Evolutionary conservation across 2,329 filamentous ascomycete species (phyloP).

Genomic region (Talaromyces sp.): DNA sequence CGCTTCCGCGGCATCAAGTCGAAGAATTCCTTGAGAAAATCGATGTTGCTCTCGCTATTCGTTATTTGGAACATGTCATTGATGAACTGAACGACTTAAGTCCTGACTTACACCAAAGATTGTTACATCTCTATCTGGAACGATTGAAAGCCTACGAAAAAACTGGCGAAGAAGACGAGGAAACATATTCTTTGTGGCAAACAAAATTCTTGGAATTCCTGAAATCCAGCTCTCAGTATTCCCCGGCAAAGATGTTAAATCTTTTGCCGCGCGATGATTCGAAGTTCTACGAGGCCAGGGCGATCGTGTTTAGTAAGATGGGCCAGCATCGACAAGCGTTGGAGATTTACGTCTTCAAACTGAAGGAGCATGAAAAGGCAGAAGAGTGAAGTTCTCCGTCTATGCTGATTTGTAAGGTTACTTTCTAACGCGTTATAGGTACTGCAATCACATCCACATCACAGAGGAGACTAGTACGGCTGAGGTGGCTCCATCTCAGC

Average conservation of each 20-base stretch:
- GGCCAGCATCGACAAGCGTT: conserved; percentile 90
- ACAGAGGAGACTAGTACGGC: conserved; percentile 48
- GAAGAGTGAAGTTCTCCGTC: conserved; percentile 67
- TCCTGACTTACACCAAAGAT: conserved; percentile 79
- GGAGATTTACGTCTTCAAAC: conserved; percentile 96
- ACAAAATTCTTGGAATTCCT: conserved; percentile 71
- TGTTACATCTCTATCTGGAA: conserved; percentile 70
- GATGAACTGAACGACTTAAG: conserved; percentile 79
- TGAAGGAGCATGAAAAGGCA: conserved; percentile 80
- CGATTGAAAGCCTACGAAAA: conserved; percentile 44
- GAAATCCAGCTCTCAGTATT: conserved; percentile 73
- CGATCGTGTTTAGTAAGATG: conserved; percentile 91
- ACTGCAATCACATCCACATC: conserved; percentile 84
- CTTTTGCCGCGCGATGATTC: conserved; percentile 78
- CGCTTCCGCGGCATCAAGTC: conserved; percentile 72
- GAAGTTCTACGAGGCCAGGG: conserved; percentile 82
- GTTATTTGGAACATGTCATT: conserved; percentile 88
- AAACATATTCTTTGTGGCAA: conserved; percentile 55
- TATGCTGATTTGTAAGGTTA: conserved; percentile 21
- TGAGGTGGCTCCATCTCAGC: conserved; percentile 33
- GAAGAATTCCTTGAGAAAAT: conserved; percentile 69
- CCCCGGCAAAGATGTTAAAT: conserved; percentile 70
- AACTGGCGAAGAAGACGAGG: conserved; percentile 36
- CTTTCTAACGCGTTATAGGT: conserved; percentile 46
- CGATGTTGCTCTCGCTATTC: conserved; percentile 67